Evolutionary conservation across 306 rosid species (phyloP), one percentile per base, ranked within the genome.

Genomic region (Citrullus colocynthis): DNA sequence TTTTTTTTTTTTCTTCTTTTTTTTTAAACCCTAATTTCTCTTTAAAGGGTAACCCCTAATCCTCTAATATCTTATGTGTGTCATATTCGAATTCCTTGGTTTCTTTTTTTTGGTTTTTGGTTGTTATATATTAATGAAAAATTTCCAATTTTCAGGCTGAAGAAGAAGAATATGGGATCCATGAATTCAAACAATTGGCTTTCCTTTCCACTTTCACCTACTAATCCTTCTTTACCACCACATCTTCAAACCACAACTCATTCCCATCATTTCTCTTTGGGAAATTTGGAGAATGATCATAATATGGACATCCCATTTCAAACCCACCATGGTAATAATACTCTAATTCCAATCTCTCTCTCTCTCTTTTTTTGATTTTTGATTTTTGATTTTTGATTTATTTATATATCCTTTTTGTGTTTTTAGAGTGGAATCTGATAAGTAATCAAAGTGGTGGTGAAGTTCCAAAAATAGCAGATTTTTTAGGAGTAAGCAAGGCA

Each of bases 111-210:
- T 2, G 36, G 36, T 32, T 32, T 24, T 24, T 24, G 28, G 1
- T 24, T 34, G 37, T 34, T 34, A 34, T 24, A 34, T 34, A 36
- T 36, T 42, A 42, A 7, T 48, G 54, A 13, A 48, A 11, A 52
- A 83, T 73, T 44, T 66, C 57, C 52, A 8, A 15, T 52, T 66
- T 72, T 78, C 88, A 88, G 95, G 88, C 13, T 77, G 73, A 45
- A 59, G 42, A 62, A 77, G 72, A 45, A 59, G 41, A 45, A 60
- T 37, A 83, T 79, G 88, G 86, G 89, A 72, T 88, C 96, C 65
- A 89, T 89, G 93, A 92, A 95, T 79, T 81, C 95, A 82, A 95
- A 95, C 87, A 95, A 92, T 90, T 95, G 99, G 97, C 97, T 95
- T 56, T 92, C 99, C 2, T 95, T 90, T 82, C 99, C 99, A 60